These are phyloP conservation scores for Salix brachista DNA, from an alignment of 345 rosid species.

Conservation along the genomic window DNA sequence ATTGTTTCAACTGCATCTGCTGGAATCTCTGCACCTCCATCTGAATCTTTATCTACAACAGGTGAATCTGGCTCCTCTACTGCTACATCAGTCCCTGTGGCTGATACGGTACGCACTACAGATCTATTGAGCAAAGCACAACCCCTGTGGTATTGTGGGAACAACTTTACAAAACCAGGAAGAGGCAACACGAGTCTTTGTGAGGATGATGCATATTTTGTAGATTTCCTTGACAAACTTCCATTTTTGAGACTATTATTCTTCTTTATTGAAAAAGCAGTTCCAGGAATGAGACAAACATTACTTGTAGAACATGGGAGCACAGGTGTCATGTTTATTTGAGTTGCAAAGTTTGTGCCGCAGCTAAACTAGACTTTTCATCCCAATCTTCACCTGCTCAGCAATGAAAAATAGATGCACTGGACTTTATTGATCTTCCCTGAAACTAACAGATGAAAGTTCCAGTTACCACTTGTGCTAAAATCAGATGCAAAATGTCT, in stretches of 20 bases:
- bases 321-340: conserved; percentile 52
- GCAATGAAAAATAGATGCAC: not conserved
- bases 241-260: conserved; percentile 39
- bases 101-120: conserved; percentile 26
- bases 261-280: conserved; percentile 41
- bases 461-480: not conserved
- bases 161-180: conserved; percentile 41
- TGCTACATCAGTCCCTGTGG: conserved; percentile 61
- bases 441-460: not conserved
- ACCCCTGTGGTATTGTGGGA: conserved; percentile 43
- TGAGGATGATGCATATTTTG: conserved; percentile 22
- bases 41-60: conserved; percentile 38
- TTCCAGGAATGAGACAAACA: conserved; percentile 53
- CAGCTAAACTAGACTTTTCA: conserved; percentile 25
- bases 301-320: conserved; percentile 58
- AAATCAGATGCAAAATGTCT: not conserved
- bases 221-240: conserved; percentile 43
- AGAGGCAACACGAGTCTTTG: conserved; percentile 44
- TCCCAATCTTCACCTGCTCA: conserved; percentile 35
- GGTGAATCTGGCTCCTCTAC: conserved; percentile 60
- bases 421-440: conserved; percentile 2
- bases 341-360: conserved; percentile 10
- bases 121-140: conserved; percentile 35
- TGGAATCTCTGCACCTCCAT: conserved; percentile 30
- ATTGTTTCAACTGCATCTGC: conserved; percentile 31